Evolutionary conservation across 2,329 filamentous ascomycete genomes (phyloP), one percentile per base, ranked within the genome.

Genomic region (Colletotrichum somersetense): DNA sequence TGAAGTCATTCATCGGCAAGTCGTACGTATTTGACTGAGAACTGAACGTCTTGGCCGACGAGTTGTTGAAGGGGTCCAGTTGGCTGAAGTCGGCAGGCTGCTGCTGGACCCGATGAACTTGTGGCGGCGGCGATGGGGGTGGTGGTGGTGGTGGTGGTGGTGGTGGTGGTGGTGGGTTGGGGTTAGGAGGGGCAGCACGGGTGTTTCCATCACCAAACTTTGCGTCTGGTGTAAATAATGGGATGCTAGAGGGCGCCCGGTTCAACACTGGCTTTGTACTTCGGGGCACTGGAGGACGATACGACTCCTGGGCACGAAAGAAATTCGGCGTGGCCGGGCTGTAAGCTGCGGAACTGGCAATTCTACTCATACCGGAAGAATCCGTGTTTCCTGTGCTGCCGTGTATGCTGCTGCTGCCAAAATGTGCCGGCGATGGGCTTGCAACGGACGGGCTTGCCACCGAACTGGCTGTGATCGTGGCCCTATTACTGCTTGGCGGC

Each of bases 211-310:
- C 72, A 30, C 66, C 69, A 44, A 73, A 64, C 63, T 71, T 71
- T 48, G 63, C 52, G 12, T 72, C 74, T 26, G 74, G 63, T 30
- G 69, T 48, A 23, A 67, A 73, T 35, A 75, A 57, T 16, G 75
- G 74, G 35, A 73, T 74, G 59, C 72, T 73, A 55, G 73, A 73
- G 50, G 75, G 71, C 30, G 71, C 71, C 48, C 74, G 73, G 48
- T 66, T 62, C 66, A 82, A 76, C 40, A 79, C 76, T 14, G 82
- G 80, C 72, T 84, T 85, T 12, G 81, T 80, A 44, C 80, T 81
- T 42, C 81, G 80, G 38, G 82, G 82, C 12, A 83, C 76, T 1
- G 83, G 81, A 8, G 83, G 83, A 40, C 71, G 66, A 56, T 44
- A 65, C 33, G 69, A 64, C 20, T 72, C 69, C 33, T 53, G 59